phyloP scores from a whole-genome alignment of 306 rosid species.

The Prunus padus region DNA sequence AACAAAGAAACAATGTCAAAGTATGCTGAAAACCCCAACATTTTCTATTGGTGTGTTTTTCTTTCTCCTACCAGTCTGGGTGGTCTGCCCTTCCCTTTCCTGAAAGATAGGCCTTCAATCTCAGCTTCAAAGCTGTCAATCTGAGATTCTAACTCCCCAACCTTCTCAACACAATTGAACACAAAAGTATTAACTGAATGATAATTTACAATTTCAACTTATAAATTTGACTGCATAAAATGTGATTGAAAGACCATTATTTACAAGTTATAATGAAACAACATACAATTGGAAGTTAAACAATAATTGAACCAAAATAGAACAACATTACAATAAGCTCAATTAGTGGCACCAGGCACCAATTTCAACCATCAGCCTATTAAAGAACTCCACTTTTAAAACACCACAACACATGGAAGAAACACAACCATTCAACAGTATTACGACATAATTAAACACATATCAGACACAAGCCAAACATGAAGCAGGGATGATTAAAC shows the following conservation, averaged over 20 bases:
- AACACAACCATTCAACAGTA: not conserved
- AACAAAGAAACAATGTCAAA: not conserved
- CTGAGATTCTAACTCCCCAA: constrained; percentile 89
- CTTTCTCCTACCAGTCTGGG: constrained; percentile 78
- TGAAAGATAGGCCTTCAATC: constrained; percentile 87
- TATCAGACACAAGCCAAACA: not conserved
- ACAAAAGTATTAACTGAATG: constrained; percentile 19
- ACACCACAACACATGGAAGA: not conserved
- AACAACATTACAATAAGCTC: not conserved
- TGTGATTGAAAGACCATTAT: not conserved
- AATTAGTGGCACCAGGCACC: not conserved
- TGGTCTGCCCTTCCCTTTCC: constrained; percentile 87
- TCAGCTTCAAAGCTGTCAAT: constrained; percentile 97
- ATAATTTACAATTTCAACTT: not conserved
- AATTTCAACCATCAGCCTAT: not conserved
- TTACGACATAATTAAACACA: not conserved
- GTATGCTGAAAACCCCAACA: constrained; percentile 26
- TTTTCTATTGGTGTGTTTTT: constrained; percentile 9
- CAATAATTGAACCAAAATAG: not conserved
- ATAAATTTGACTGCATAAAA: not conserved
- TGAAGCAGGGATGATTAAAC: not conserved
- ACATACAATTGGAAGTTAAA: not conserved
- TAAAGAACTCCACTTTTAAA: not conserved
- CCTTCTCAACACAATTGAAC: constrained; percentile 44
- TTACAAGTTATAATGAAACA: not conserved